Percentiles rank a stretch among this genome's conserved stretches.
phyloP scores from a whole-genome alignment of 1,284 basidiomycete genomes.

The Fistulinella cinereoalba region DNA sequence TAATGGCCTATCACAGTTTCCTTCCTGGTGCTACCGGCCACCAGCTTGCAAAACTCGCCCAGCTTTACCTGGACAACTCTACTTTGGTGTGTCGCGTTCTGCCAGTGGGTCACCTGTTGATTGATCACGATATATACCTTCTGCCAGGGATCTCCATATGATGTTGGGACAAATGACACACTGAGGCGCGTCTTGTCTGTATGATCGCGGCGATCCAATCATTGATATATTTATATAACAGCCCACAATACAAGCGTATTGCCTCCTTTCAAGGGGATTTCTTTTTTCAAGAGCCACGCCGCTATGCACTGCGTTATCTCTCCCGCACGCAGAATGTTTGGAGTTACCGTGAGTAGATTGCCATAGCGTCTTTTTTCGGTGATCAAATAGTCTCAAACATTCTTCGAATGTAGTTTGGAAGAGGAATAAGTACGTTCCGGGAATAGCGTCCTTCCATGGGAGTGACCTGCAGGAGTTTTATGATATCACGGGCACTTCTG shows the following conservation, averaged over 20 bases:
- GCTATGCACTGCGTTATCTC: conserved; percentile 18
- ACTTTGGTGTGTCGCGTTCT: conserved; percentile 1
- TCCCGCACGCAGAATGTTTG: conserved; percentile 28
- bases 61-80: conserved; percentile 18
- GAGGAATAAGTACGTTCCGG: conserved; percentile 10
- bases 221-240: background rate
- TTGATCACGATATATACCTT: background rate
- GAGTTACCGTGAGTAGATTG: conserved; percentile 28
- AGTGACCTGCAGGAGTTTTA: conserved; percentile 22
- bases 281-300: conserved; percentile 28
- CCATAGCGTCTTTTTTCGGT: background rate
- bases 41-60: background rate
- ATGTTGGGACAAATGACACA: conserved; percentile 10
- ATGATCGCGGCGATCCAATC: background rate
- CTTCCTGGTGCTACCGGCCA: background rate
- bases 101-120: too few relatives aligned
- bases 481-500: conserved; percentile 4
- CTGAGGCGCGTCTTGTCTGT: conserved; percentile 1
- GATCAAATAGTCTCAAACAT: too few relatives aligned
- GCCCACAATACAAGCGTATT: conserved; percentile 30
- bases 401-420: conserved; percentile 8
- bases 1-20: background rate
- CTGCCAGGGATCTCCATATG: conserved; percentile 11
- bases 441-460: conserved; percentile 13
- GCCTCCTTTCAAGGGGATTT: conserved; percentile 29